Evolutionary conservation across 108 stramenopile genomes (phyloP).

Genomic region (Skeletonema costatum): DNA sequence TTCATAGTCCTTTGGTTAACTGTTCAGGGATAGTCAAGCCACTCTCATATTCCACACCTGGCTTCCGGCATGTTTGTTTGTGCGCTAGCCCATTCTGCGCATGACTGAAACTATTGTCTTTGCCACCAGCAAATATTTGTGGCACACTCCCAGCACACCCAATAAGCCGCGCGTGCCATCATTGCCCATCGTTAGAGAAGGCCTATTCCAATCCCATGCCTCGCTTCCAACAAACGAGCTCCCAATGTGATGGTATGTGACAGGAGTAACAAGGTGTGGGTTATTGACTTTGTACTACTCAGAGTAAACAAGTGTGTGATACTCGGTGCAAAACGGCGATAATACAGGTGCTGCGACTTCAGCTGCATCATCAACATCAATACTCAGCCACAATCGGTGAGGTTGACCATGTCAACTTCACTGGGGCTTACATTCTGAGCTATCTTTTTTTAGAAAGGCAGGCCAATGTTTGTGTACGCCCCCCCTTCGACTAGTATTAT

Average conservation of each 20-base stretch:
- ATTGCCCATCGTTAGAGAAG: slow-evolving; percentile 20
- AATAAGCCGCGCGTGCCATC: slow-evolving; percentile 22
- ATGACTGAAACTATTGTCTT: slow-evolving; percentile 26
- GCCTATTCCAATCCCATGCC: slow-evolving; percentile 35
- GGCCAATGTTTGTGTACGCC: no score
- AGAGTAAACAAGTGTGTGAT: neutral
- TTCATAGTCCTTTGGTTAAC: slow-evolving; percentile 5
- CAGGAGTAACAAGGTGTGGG: neutral
- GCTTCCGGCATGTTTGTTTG: slow-evolving; percentile 57
- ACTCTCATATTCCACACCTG: slow-evolving; percentile 28
- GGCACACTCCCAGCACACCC: slow-evolving; percentile 10
- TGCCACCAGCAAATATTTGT: slow-evolving; percentile 35
- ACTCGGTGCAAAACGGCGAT: neutral
- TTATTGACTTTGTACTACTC: neutral
- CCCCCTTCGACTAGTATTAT: no score
- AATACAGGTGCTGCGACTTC: neutral
- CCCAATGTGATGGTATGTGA: neutral
- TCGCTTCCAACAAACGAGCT: neutral
- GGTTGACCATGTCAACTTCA: neutral
- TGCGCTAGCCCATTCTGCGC: slow-evolving; percentile 14
- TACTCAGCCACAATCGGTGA: neutral
- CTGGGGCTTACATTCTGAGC: no score
- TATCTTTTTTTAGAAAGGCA: no score
- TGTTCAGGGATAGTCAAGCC: slow-evolving; percentile 37
- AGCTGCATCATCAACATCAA: neutral